A percentile compares a stretch with the other conserved stretches of the same genome.
Conservation (phyloP, 192 early-diverging fungal genomes). For the Dissophora ornata region DNA sequence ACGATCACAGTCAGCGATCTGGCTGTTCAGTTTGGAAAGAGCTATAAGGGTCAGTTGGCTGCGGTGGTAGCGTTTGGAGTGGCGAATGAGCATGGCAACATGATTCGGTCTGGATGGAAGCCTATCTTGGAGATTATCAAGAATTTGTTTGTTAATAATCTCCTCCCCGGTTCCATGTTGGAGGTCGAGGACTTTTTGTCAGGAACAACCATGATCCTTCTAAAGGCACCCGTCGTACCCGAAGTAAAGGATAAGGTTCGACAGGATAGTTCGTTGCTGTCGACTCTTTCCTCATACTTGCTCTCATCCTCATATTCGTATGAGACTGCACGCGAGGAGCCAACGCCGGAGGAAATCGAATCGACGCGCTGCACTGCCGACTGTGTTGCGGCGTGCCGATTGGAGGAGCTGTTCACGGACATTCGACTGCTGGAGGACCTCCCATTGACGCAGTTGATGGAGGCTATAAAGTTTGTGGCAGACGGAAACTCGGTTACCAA, state of each 20-base stretch:
- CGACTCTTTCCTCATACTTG: constrained; percentile 81
- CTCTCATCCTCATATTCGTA: constrained; percentile 68
- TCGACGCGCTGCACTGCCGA: constrained; percentile 71
- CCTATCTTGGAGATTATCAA: constrained; percentile 76
- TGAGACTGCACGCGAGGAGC: constrained; percentile 68
- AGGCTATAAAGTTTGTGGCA: constrained; percentile 64
- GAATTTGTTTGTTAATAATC: constrained; percentile 82
- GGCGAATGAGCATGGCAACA: constrained; percentile 71
- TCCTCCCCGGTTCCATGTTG: constrained; percentile 75
- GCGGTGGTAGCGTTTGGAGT: constrained; percentile 89
- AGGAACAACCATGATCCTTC: constrained; percentile 73
- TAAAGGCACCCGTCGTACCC: constrained; percentile 54
- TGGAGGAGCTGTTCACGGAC: constrained; percentile 80
- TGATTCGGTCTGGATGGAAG: constrained; percentile 77
- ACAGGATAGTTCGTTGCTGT: constrained; percentile 76
- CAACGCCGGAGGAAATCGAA: constrained; percentile 77
- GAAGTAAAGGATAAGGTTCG: constrained; percentile 58
- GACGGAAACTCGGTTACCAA: constrained; percentile 57
- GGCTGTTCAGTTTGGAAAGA: constrained; percentile 88
- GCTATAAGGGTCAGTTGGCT: constrained; percentile 90
- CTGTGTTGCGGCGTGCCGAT: constrained; percentile 75
- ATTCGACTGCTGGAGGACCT: constrained; percentile 77
- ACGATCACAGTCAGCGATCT: constrained; percentile 70
- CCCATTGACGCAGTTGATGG: constrained; percentile 69
- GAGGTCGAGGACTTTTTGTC: constrained; percentile 80